Conservation (phyloP, 495 filamentous ascomycete species). For the Xylaria curta region DNA sequence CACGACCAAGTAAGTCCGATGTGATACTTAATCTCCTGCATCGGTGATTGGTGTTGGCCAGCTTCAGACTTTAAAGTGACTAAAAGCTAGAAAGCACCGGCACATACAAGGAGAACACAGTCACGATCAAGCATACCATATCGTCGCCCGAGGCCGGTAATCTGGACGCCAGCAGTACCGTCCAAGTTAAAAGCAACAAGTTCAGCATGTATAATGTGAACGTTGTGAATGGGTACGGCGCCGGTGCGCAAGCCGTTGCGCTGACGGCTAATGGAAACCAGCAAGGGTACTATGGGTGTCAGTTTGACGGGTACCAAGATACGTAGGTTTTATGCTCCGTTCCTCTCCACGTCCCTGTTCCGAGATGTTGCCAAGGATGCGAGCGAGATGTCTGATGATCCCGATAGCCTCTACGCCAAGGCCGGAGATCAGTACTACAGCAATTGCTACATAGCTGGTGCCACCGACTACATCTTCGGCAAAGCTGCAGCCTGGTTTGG, state of each 20-base stretch:
- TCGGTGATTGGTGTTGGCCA: neutral
- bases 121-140: constrained; percentile 1
- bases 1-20: neutral
- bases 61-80: neutral
- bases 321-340: neutral
- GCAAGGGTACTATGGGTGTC: constrained; percentile 4
- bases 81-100: neutral
- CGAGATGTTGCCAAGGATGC: neutral
- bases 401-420: neutral
- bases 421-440: neutral
- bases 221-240: neutral
- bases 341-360: neutral
- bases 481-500: constrained; percentile 2
- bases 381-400: neutral
- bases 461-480: constrained; percentile 2
- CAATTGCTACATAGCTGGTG: constrained; percentile 8
- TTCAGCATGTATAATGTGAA: neutral
- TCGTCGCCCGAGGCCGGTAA: neutral
- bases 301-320: neutral
- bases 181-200: neutral
- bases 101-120: constrained; percentile 3
- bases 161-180: neutral
- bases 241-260: neutral
- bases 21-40: neutral
- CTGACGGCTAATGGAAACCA: constrained; percentile 7